Percentiles rank a stretch among this genome's conserved stretches.
Evolutionary conservation across 352 stramenopile species (phyloP).

Genomic region (Aphanomyces invadans): DNA sequence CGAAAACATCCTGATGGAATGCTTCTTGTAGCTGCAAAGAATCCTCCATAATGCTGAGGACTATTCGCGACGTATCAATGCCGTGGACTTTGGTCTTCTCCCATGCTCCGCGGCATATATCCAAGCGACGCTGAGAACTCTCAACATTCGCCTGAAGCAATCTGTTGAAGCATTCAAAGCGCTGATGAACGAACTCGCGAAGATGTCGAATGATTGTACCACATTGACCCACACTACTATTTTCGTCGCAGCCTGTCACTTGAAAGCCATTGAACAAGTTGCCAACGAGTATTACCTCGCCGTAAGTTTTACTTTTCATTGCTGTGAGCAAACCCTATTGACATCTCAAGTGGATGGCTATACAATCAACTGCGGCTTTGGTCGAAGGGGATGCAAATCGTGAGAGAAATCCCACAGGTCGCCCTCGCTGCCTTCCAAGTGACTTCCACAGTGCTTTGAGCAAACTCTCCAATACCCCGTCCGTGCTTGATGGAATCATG

Average conservation of each 20-base stretch:
- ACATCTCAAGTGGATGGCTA: neutral
- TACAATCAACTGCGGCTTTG: neutral
- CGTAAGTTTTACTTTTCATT: neutral
- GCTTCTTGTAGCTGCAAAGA: neutral
- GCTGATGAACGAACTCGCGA: neutral
- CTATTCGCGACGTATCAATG: neutral
- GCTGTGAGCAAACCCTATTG: neutral
- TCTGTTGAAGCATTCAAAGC: neutral
- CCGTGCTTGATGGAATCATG: neutral
- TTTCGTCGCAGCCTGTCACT: neutral
- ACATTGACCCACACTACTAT: neutral
- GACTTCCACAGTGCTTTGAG: neutral
- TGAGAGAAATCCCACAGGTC: neutral
- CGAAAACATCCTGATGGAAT: neutral
- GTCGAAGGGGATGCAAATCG: neutral
- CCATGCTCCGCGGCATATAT: neutral
- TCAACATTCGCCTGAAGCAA: neutral
- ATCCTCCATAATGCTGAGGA: neutral
- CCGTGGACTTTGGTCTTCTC: neutral
- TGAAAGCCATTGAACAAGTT: neutral
- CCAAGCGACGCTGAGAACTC: neutral
- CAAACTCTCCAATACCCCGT: neutral
- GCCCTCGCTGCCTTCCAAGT: neutral
- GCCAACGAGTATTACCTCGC: neutral
- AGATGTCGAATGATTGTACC: neutral